phyloP scores from a whole-genome alignment of 768 basidiomycete species.

The Agaricus sinodeliciosus region DNA sequence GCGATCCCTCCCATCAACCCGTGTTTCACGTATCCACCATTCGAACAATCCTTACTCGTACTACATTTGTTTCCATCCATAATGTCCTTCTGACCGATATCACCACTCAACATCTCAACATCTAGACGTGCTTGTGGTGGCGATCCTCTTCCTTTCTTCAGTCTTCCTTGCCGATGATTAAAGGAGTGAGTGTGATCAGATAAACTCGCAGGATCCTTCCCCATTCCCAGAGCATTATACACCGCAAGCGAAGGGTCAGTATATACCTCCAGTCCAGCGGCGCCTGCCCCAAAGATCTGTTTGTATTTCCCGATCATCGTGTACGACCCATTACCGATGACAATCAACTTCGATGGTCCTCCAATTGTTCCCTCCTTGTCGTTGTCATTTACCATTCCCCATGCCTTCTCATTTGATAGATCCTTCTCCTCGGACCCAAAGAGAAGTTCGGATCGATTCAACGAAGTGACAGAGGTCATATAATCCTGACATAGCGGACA shows the following conservation, averaged over 20 bases:
- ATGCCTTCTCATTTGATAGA: slow-evolving; percentile 12
- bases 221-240: slow-evolving; percentile 65
- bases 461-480: slow-evolving; percentile 54
- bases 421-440: slow-evolving; percentile 28
- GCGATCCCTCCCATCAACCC: slow-evolving; percentile 60
- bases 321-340: slow-evolving; percentile 76
- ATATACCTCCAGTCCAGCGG: slow-evolving; percentile 59
- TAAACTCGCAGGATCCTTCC: slow-evolving; percentile 8
- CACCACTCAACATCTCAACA: slow-evolving; percentile 4
- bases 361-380: neutral
- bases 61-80: neutral
- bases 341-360: slow-evolving; percentile 48
- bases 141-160: slow-evolving; percentile 1
- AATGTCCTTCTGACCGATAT: neutral
- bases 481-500: slow-evolving; percentile 88
- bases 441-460: slow-evolving; percentile 26
- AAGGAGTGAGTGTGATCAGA: neutral
- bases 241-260: slow-evolving; percentile 69
- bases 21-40: slow-evolving; percentile 57
- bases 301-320: slow-evolving; percentile 73
- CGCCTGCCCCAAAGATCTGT: slow-evolving; percentile 57
- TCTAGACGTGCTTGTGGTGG: slow-evolving; percentile 2
- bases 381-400: slow-evolving; percentile 9
- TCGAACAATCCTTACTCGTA: slow-evolving; percentile 7
- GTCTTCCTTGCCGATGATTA: neutral